Conservation (phyloP, 352 stramenopile genomes). For the Phytophthora colocasiae region DNA sequence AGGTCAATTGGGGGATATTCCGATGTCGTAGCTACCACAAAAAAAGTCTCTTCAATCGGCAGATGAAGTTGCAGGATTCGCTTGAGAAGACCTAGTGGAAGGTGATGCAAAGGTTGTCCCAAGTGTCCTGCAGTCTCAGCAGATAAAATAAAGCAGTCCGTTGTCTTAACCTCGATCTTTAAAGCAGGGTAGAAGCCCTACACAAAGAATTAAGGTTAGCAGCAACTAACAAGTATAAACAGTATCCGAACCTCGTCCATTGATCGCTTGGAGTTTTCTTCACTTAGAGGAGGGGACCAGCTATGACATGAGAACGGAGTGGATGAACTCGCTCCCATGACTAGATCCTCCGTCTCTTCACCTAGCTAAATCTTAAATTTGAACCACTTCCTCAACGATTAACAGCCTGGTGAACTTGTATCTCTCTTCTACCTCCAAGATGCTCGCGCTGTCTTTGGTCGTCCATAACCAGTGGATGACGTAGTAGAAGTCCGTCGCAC, state of each 20-base stretch:
- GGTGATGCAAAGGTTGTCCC: constrained; percentile 26
- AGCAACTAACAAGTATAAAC: not conserved
- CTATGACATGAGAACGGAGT: constrained; percentile 14
- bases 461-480: constrained; percentile 21
- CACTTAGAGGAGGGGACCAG: not conserved
- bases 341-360: constrained; percentile 17
- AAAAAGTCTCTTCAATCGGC: not conserved
- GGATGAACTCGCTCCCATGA: constrained; percentile 15
- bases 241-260: constrained; percentile 10
- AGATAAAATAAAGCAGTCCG: constrained; percentile 16
- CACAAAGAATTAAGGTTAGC: not conserved
- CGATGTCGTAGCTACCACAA: constrained; percentile 13
- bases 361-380: constrained; percentile 11
- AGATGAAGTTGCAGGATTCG: constrained; percentile 16
- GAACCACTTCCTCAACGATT: constrained; percentile 16
- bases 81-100: constrained; percentile 47
- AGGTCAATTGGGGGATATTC: constrained; percentile 11
- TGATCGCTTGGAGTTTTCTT: not conserved
- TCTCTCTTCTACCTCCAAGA: constrained; percentile 54
- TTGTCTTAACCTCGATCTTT: constrained; percentile 7
- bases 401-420: constrained; percentile 2
- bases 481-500: constrained; percentile 24
- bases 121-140: not conserved
- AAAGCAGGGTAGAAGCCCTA: constrained; percentile 10
- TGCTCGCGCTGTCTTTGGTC: constrained; percentile 44